A percentile compares a stretch with the other conserved stretches of the same genome.
Evolutionary conservation across 768 basidiomycete species (phyloP).

Genomic region (Lepiota brunneoincarnata): DNA sequence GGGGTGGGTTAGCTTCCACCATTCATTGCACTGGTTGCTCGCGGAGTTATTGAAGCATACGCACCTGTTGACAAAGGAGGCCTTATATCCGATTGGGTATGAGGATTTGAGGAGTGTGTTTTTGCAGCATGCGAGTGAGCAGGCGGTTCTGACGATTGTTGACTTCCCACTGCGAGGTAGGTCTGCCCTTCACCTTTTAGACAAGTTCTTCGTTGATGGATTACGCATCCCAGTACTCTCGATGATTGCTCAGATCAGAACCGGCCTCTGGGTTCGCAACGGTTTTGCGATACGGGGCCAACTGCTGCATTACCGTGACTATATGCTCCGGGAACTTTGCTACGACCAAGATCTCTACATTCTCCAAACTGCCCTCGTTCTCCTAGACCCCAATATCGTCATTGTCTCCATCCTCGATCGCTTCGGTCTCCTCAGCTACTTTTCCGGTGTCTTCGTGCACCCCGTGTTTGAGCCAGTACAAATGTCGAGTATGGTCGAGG

Average conservation of each 20-base stretch:
- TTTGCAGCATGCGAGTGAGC: slow-evolving; percentile 57
- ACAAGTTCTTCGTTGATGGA: background rate
- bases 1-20: slow-evolving; percentile 90
- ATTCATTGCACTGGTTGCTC: slow-evolving; percentile 87
- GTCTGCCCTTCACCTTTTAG: slow-evolving; percentile 18
- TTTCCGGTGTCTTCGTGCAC: slow-evolving; percentile 64
- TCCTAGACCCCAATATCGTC: slow-evolving; percentile 75
- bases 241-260: slow-evolving; percentile 93
- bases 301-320: slow-evolving; percentile 93
- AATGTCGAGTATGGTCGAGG: slow-evolving; percentile 85
- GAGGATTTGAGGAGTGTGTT: slow-evolving; percentile 60
- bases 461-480: slow-evolving; percentile 67
- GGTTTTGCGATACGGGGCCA: slow-evolving; percentile 95
- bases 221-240: slow-evolving; percentile 56
- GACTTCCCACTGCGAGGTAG: slow-evolving; percentile 89
- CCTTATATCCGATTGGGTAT: slow-evolving; percentile 49
- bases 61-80: slow-evolving; percentile 57
- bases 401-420: slow-evolving; percentile 88
- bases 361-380: slow-evolving; percentile 79
- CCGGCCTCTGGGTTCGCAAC: slow-evolving; percentile 96
- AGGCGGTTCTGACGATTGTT: slow-evolving; percentile 70
- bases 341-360: slow-evolving; percentile 94
- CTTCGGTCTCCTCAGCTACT: slow-evolving; percentile 79
- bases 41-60: slow-evolving; percentile 88
- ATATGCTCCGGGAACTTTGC: slow-evolving; percentile 91